These are phyloP conservation scores for Boletus pseudo-olivaceus DNA, from an alignment of 768 basidiomycete species.

Conservation along the genomic window DNA sequence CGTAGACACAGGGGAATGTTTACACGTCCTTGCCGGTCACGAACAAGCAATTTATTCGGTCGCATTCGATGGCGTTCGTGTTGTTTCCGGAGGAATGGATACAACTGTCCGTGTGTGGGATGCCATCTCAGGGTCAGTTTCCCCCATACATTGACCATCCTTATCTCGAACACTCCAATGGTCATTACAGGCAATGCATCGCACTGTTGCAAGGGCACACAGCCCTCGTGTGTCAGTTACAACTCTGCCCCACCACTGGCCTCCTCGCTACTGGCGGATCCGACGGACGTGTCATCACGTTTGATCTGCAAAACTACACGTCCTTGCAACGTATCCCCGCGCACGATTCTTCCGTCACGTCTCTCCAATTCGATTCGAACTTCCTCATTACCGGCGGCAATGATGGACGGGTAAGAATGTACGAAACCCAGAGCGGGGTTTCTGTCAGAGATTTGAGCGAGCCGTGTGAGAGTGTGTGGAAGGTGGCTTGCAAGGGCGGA, in stretches of 20 bases:
- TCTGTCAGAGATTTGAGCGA: constrained; percentile 76
- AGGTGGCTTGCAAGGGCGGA: constrained; percentile 70
- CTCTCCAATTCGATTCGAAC: constrained; percentile 79
- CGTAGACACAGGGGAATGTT: constrained; percentile 82
- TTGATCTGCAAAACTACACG: constrained; percentile 46
- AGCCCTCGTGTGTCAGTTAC: constrained; percentile 87
- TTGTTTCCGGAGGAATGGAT: constrained; percentile 88
- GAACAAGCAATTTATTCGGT: constrained; percentile 88
- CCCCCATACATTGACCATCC: background rate
- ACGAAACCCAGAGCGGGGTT: constrained; percentile 57
- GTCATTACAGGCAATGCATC: constrained; percentile 57
- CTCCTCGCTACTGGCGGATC: constrained; percentile 82
- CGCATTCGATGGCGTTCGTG: constrained; percentile 79
- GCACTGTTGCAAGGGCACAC: constrained; percentile 91
- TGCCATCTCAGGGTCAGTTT: constrained; percentile 72
- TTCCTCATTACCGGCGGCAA: constrained; percentile 85
- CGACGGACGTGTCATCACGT: constrained; percentile 81
- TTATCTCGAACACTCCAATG: background rate
- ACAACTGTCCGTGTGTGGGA: constrained; percentile 94
- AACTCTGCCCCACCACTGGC: constrained; percentile 54
- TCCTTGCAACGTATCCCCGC: constrained; percentile 71
- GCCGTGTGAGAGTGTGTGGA: constrained; percentile 82
- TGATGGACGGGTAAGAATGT: constrained; percentile 79
- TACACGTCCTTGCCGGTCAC: constrained; percentile 80
- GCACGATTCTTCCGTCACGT: constrained; percentile 84